Base-by-base conservation (phyloP, 2,329 filamentous ascomycete species). In the Echinosphaeria canescens region DNA sequence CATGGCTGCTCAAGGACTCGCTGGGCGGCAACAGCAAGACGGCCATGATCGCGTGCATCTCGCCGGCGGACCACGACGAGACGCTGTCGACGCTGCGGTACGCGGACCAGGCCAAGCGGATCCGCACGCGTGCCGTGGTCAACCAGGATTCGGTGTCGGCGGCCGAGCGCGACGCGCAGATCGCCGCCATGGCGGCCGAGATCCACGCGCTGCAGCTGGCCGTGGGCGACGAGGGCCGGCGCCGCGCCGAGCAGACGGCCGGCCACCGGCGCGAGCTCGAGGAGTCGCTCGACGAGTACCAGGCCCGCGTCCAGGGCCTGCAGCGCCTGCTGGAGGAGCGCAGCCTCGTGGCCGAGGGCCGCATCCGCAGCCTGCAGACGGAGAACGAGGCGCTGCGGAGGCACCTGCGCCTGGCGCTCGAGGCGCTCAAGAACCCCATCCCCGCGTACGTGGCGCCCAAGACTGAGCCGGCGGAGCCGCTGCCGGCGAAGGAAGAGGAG, bases 1-100 rank as follows among this genome's bases (percentile, higher is more conserved):
- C 68, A 1, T 74, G 85, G 85, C 62, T 98, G 4, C 62, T 98
- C 35, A 95, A 95, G 47, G 88, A 98, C 49, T 90, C 79, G 2
- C 59, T 98, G 0, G 88, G 88, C 10, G 88, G 88, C 29, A 98
- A 98, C 59, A 85, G 75, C 42, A 98, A 95, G 51, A 98, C 88
- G 8, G 88, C 88, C 33, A 98, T 98, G 88, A 93, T 98, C 40
- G 88, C 88, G 7, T 95, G 88, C 46, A 92, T 98, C 38, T 75
- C 82, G 5, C 88, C 88, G 0, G 74, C 79, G 1, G 88, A 98
- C 51, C 95, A 98, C 44, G 88, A 98, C 30, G 88, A 98, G 47
- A 98, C 88, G 0, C 63, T 98, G 2, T 92, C 81, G 3, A 98
- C 88, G 1, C 67, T 98, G 10, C 80, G 88, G 20, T 98, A 98